Evolutionary conservation across 768 basidiomycete species (phyloP), one percentile per base, ranked within the genome.

Genomic region (Xerocomellus dryophilus): DNA sequence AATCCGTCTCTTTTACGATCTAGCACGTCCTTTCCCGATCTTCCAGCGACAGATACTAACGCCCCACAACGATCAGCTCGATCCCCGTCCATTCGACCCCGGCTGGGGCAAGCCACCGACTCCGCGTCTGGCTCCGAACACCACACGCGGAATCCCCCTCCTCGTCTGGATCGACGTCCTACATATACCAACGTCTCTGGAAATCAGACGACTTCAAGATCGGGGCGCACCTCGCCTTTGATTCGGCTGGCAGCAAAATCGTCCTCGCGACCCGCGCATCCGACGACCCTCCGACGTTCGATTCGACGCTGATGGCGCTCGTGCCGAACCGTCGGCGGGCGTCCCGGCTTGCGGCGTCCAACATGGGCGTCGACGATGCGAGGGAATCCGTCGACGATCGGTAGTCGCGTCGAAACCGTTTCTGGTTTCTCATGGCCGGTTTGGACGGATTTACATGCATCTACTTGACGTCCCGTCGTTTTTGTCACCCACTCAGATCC

Each of bases 161-260:
- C 31, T 31, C 12, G 31, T 3, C 31, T 11, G 50, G 64, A 36
- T 34, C 14, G 3, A 11, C 34, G 2, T 34, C 81, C 3, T 81
- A 77, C 61, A 67, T 82, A 52, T 86, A 81, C 66, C 84, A 85
- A 59, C 81, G 85, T 18, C 72, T 88, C 63, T 86, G 81, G 79
- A 84, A 84, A 67, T 74, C 73, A 20, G 85, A 87, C 61, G 68
- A 72, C 15, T 82, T 87, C 66, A 85, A 83, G 62, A 61, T 88
- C 15, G 85, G 85, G 17, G 75, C 75, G 0, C 66, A 74, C 27
- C 77, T 87, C 31, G 75, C 81, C 54, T 87, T 86, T 53, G 75
- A 76, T 8, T 66, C 76, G 0, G 63, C 84, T 40, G 76, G 81
- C 6, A 62, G 61, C 34, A 80, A 75, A 70, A 25, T 83, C 63